A percentile compares a stretch with the other conserved stretches of the same genome.
Conservation (phyloP, 345 rosid genomes). For the Carallia brachiata region DNA sequence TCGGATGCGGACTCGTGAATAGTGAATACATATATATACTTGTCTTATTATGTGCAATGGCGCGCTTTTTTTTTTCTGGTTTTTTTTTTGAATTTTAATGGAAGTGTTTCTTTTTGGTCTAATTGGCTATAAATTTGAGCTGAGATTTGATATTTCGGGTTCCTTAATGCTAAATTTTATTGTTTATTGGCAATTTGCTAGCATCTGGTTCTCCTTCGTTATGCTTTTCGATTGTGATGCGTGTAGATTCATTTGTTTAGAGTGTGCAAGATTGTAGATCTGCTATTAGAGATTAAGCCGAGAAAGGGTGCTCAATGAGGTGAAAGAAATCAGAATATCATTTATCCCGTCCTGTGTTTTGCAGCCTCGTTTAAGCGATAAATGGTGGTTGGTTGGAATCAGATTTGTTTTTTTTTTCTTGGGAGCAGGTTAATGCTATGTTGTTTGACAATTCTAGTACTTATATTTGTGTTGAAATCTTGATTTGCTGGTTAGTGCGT, state of each 20-base stretch:
- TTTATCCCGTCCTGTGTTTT: background rate
- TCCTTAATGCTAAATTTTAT: background rate
- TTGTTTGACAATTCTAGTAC: too few species aligned
- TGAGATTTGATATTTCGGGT: background rate
- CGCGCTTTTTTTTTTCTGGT: background rate
- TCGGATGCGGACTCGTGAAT: constrained; percentile 2
- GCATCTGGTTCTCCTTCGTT: too few species aligned
- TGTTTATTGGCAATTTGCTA: background rate
- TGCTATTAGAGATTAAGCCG: too few species aligned
- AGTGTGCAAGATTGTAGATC: too few species aligned
- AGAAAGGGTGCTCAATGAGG: too few species aligned
- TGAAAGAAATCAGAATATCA: too few species aligned
- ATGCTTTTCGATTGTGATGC: too few species aligned
- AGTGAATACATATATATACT: too few species aligned
- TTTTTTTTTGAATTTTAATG: background rate
- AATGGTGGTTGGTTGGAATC: constrained; percentile 1
- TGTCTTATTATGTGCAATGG: background rate
- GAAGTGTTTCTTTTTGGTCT: background rate
- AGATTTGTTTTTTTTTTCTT: background rate
- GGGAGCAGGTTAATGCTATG: background rate
- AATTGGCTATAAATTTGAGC: background rate
- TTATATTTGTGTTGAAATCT: too few species aligned
- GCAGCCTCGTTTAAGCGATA: background rate
- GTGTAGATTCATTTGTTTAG: too few species aligned
- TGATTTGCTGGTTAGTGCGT: background rate